phyloP scores from a whole-genome alignment of 441 rosid species.

The Populus hybrid region DNA sequence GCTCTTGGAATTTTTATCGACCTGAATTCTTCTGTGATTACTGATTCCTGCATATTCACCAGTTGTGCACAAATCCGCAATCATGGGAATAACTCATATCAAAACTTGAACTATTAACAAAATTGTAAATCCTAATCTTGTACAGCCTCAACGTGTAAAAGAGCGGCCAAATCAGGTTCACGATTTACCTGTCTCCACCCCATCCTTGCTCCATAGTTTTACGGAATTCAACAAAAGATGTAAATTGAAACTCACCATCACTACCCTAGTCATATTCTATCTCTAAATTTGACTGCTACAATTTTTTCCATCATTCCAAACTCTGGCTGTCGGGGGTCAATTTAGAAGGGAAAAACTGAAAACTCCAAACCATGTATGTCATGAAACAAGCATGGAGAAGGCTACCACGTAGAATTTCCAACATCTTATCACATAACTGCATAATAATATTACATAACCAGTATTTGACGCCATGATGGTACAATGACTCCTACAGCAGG shows the following conservation, averaged over 20 bases:
- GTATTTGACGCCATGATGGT: conserved; percentile 18
- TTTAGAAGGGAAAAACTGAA: no score
- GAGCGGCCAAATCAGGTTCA: neutral
- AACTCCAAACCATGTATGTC: neutral
- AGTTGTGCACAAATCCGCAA: neutral
- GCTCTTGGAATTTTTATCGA: neutral
- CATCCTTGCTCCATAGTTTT: neutral
- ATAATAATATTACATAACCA: conserved; percentile 16
- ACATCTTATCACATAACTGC: conserved; percentile 17
- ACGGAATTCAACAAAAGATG: neutral
- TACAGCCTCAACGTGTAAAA: neutral
- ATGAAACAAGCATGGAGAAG: neutral
- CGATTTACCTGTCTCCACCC: neutral
- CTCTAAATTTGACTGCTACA: neutral
- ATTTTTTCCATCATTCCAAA: no score
- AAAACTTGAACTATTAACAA: neutral
- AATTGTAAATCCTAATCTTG: neutral
- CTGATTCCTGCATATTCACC: neutral
- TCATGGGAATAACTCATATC: neutral
- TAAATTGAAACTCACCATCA: neutral
- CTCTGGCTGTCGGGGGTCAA: neutral
- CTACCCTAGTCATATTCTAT: neutral
- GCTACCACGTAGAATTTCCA: neutral
- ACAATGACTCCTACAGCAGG: conserved; percentile 19
- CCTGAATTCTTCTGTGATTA: neutral